These are phyloP conservation scores for Trypanosoma vivax DNA, from an alignment of 208 protist genomes.

Conservation along the genomic window DNA sequence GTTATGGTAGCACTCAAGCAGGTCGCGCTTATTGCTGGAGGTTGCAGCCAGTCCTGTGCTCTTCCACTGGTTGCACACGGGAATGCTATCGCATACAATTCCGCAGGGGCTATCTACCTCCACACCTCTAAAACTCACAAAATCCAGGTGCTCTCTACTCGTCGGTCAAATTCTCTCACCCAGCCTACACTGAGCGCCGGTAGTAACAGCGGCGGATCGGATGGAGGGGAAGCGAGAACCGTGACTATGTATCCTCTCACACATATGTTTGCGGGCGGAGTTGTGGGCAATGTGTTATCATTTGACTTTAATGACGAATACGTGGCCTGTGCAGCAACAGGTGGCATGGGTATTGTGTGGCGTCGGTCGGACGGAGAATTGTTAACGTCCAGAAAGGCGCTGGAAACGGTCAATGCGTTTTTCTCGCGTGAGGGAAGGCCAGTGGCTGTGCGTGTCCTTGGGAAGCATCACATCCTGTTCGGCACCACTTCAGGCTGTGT, in stretches of 20 bases:
- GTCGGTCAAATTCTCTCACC: constrained; percentile 8
- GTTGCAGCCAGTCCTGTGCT: constrained; percentile 55
- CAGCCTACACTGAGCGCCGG: neutral
- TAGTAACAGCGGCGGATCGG: neutral
- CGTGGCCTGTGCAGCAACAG: constrained; percentile 54
- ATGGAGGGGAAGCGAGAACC: neutral
- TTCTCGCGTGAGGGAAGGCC: constrained; percentile 64
- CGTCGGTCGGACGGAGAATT: constrained; percentile 40
- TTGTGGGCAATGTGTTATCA: constrained; percentile 34
- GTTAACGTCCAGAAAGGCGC: constrained; percentile 39
- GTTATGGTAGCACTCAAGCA: constrained; percentile 65
- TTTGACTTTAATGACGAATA: constrained; percentile 84
- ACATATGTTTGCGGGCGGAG: constrained; percentile 46
- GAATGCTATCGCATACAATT: constrained; percentile 58
- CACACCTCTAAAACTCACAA: constrained; percentile 30
- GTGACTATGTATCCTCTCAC: constrained; percentile 43
- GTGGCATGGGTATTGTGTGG: constrained; percentile 48
- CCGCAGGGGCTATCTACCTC: constrained; percentile 44
- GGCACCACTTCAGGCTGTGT: constrained; percentile 67
- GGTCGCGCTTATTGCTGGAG: constrained; percentile 53
- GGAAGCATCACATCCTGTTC: constrained; percentile 72
- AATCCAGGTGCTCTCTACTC: constrained; percentile 7
- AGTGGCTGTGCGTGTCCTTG: constrained; percentile 64
- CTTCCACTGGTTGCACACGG: constrained; percentile 43
- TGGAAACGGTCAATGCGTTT: constrained; percentile 17